These are phyloP conservation scores for Macaranga tanarius DNA, from an alignment of 441 rosid genomes.

Conservation along the genomic window DNA sequence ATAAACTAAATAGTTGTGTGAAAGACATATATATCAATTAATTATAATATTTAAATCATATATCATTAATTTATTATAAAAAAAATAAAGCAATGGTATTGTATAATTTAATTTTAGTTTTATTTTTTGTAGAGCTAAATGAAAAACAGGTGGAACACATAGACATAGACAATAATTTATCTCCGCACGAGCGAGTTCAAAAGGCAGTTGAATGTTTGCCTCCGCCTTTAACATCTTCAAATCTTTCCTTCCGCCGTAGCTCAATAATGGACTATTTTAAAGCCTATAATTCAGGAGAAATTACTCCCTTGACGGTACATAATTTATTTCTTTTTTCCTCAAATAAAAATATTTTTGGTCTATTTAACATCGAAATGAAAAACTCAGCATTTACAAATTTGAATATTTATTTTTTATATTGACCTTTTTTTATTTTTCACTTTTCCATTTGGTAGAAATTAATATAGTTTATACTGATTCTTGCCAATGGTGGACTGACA, in stretches of 20 bases:
- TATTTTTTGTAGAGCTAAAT: constrained; percentile 33
- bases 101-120: background rate
- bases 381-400: too few species aligned
- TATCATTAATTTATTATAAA: too few species aligned
- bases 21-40: too few species aligned
- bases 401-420: too few species aligned
- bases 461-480: too few species aligned
- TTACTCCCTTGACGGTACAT: constrained; percentile 50
- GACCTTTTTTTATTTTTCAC: too few species aligned
- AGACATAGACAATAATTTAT: constrained; percentile 35
- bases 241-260: constrained; percentile 42
- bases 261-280: constrained; percentile 52
- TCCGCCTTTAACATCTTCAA: background rate
- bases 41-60: too few species aligned
- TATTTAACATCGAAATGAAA: too few species aligned
- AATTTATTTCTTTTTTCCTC: background rate
- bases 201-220: constrained; percentile 47
- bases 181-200: constrained; percentile 43
- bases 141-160: constrained; percentile 43
- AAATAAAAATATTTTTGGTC: too few species aligned
- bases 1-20: background rate
- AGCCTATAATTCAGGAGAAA: constrained; percentile 47
- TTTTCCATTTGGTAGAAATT: too few species aligned
- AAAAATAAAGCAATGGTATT: too few species aligned
- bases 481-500: too few species aligned